A percentile compares a stretch with the other conserved stretches of the same genome.
phyloP scores from a whole-genome alignment of 1,284 basidiomycete genomes.

The Apiotrichum porosum region DNA sequence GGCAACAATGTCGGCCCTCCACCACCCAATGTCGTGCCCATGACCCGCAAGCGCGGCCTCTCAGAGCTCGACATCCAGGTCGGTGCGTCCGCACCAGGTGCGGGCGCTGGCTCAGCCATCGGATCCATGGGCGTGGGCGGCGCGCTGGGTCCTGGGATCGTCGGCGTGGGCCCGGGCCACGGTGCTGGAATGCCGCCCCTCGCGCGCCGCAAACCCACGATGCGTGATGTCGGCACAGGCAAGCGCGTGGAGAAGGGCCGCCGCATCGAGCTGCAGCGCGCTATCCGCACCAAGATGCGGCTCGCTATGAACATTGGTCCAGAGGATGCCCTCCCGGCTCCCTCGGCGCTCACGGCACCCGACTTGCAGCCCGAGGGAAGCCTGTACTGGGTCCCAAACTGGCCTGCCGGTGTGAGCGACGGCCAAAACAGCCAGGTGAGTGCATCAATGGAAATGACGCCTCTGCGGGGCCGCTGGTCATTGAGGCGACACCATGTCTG shows the following conservation, averaged over 20 bases:
- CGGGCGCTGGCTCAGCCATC: too few relatives aligned
- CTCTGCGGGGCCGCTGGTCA: too few relatives aligned
- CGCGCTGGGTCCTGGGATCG: too few relatives aligned
- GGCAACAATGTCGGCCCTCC: too few relatives aligned
- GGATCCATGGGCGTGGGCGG: too few relatives aligned
- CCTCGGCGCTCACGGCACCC: constrained; percentile 1
- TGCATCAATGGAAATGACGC: background rate
- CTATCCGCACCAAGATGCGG: constrained; percentile 22
- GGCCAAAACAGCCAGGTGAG: constrained; percentile 14
- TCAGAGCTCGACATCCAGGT: too few relatives aligned
- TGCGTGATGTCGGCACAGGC: constrained; percentile 13
- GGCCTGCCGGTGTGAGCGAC: constrained; percentile 15
- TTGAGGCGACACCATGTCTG: too few relatives aligned
- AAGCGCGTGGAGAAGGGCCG: constrained; percentile 17
- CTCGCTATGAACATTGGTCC: constrained; percentile 19
- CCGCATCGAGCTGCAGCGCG: constrained; percentile 16
- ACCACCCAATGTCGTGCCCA: too few relatives aligned
- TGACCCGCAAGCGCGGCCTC: too few relatives aligned
- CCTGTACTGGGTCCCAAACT: constrained; percentile 18
- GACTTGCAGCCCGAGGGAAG: background rate
- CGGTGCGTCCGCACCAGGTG: too few relatives aligned
- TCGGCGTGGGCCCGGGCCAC: too few relatives aligned
- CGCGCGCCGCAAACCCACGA: background rate
- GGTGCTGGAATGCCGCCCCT: too few relatives aligned
- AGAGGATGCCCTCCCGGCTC: constrained; percentile 17